Evolutionary conservation across 2,329 filamentous ascomycete genomes (phyloP), one percentile per base, ranked within the genome.

Genomic region (Colletotrichum shisoi): DNA sequence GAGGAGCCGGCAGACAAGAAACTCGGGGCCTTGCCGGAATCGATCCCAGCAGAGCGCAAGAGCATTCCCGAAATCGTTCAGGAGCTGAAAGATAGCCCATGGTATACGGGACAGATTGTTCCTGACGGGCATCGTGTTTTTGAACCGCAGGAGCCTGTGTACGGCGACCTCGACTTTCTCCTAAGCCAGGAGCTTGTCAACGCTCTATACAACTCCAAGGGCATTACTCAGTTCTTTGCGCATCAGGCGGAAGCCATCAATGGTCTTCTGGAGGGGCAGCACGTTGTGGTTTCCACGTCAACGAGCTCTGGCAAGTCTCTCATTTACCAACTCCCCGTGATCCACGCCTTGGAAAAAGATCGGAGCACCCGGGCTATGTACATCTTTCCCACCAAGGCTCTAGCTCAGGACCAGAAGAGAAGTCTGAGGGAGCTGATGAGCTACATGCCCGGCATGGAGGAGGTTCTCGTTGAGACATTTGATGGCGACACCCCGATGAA

Each of bases 221-320:
- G 89, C 3, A 98, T 99, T 66, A 92, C 89, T 0, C 85, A 90
- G 66, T 86, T 99, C 44, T 99, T 96, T 74, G 89, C 92, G 0
- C 95, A 99, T 76, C 95, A 99, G 78, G 89, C 94, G 0, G 92
- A 96, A 78, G 95, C 95, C 0, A 92, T 99, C 72, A 99, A 99
- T 74, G 87, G 90, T 68, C 82, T 99, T 1, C 85, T 94, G 63
- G 86, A 90, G 3, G 94, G 93, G 0, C 86, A 90, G 44, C 89
- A 97, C 75, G 93, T 98, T 15, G 94, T 99, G 58, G 90, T 99
- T 1, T 90, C 94, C 1, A 99, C 95, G 0, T 96, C 94, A 0
- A 99, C 95, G 0, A 96, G 92, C 74, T 99, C 95, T 1, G 95
- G 95, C 12, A 99, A 99, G 77, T 97, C 93, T 6, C 81, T 99